Evolutionary conservation across 2,329 filamentous ascomycete species (phyloP).

Genomic region (Botryosphaeria dothidea): DNA sequence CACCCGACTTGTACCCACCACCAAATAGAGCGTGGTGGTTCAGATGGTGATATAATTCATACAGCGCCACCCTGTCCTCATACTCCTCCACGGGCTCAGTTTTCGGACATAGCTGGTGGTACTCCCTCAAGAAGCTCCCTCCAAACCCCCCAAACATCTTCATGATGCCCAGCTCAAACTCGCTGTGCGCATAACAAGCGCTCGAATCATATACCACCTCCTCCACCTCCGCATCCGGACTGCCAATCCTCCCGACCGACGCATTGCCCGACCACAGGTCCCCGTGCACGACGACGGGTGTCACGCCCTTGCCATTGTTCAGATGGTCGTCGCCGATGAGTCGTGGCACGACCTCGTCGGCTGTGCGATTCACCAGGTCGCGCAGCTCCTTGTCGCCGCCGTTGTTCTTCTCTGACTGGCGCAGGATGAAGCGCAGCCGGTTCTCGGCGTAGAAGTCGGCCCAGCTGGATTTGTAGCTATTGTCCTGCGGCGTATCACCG

Average conservation of each 20-base stretch:
- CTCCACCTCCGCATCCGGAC: conserved; percentile 56
- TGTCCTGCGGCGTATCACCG: conserved; percentile 80
- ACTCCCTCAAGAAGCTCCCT: conserved; percentile 70
- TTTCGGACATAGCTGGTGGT: conserved; percentile 72
- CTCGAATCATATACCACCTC: conserved; percentile 84
- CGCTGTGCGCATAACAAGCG: conserved; percentile 79
- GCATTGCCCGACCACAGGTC: conserved; percentile 94
- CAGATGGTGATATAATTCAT: conserved; percentile 88
- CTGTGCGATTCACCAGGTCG: conserved; percentile 65
- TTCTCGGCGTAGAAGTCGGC: conserved; percentile 82
- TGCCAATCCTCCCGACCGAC: conserved; percentile 62
- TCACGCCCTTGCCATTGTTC: conserved; percentile 59
- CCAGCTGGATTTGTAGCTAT: conserved; percentile 73
- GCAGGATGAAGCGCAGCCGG: conserved; percentile 67
- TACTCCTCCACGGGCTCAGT: conserved; percentile 80
- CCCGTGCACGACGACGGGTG: conserved; percentile 83
- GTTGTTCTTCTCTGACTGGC: conserved; percentile 58
- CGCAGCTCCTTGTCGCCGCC: conserved; percentile 65
- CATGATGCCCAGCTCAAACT: conserved; percentile 95
- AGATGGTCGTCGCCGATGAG: conserved; percentile 71
- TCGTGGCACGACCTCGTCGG: conserved; percentile 67
- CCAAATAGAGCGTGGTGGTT: conserved; percentile 89
- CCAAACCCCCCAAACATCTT: conserved; percentile 93
- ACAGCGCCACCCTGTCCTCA: conserved; percentile 77
- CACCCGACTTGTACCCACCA: conserved; percentile 72